phyloP scores from a whole-genome alignment of 768 basidiomycete species.

The Kwoniella newhampshirensis region DNA sequence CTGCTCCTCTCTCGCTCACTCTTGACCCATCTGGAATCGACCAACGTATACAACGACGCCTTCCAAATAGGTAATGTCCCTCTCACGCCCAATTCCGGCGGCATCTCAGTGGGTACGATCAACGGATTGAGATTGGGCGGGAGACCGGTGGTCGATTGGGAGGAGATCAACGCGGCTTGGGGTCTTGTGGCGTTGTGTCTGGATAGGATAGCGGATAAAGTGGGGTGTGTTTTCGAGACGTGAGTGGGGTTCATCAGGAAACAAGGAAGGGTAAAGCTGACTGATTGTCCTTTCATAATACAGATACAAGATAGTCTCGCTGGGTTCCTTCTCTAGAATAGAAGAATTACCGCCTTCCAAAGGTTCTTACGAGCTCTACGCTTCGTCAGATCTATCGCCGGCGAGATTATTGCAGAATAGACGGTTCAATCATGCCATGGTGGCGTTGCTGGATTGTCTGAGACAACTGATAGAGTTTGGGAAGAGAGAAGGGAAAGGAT shows the following conservation, averaged over 20 bases:
- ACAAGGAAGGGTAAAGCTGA: too few species aligned
- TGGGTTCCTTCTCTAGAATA: slow-evolving; percentile 92
- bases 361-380: slow-evolving; percentile 84
- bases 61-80: slow-evolving; percentile 54
- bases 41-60: slow-evolving; percentile 54
- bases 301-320: slow-evolving; percentile 86
- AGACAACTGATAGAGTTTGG: slow-evolving; percentile 88
- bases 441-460: slow-evolving; percentile 90
- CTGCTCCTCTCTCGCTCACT: slow-evolving; percentile 45
- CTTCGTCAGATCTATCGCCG: slow-evolving; percentile 86
- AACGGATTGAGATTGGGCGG: slow-evolving; percentile 90
- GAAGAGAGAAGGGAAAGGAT: slow-evolving; percentile 68
- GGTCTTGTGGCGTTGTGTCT: slow-evolving; percentile 89
- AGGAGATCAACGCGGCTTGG: slow-evolving; percentile 98
- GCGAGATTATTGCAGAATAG: slow-evolving; percentile 89
- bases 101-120: slow-evolving; percentile 74
- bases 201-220: slow-evolving; percentile 86
- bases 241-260: slow-evolving; percentile 55
- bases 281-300: not conserved
- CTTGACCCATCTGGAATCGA: slow-evolving; percentile 45
- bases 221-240: slow-evolving; percentile 85
- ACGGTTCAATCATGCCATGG: slow-evolving; percentile 93
- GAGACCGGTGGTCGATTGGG: slow-evolving; percentile 86
- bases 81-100: slow-evolving; percentile 17
- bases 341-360: slow-evolving; percentile 59